Percentiles rank a stretch among this genome's conserved stretches.
Conservation (phyloP, 495 filamentous ascomycete genomes). For the Astrothelium subdiscretum region DNA sequence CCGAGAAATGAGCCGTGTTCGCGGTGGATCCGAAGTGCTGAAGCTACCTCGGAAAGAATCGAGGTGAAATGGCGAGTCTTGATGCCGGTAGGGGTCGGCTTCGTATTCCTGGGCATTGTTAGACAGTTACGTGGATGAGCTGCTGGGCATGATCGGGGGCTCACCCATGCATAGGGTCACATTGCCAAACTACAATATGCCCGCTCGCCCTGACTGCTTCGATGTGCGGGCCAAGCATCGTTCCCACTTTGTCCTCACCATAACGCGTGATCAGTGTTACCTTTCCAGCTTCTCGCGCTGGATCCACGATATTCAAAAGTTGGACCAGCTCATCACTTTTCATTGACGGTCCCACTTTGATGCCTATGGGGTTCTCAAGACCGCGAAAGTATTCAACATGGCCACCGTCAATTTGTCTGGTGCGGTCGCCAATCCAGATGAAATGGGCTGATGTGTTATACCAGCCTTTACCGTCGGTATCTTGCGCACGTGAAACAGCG, state of each 20-base stretch:
- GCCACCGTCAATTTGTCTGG: slow-evolving; percentile 78
- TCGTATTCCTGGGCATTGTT: slow-evolving; percentile 42
- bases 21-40: slow-evolving; percentile 72
- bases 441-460: slow-evolving; percentile 85
- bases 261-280: slow-evolving; percentile 94
- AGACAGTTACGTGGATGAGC: neutral
- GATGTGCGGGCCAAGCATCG: slow-evolving; percentile 71
- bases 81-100: slow-evolving; percentile 55
- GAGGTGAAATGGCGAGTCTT: slow-evolving; percentile 83
- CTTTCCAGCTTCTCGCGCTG: slow-evolving; percentile 68
- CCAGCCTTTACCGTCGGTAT: slow-evolving; percentile 50
- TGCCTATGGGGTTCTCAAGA: slow-evolving; percentile 86
- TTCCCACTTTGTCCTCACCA: slow-evolving; percentile 59
- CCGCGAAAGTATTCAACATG: slow-evolving; percentile 97
- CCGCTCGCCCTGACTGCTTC: slow-evolving; percentile 65
- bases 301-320: slow-evolving; percentile 78
- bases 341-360: slow-evolving; percentile 90
- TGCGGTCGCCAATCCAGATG: slow-evolving; percentile 96
- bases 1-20: slow-evolving; percentile 74
- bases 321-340: slow-evolving; percentile 55
- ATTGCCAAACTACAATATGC: slow-evolving; percentile 87
- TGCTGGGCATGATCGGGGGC: neutral
- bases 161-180: slow-evolving; percentile 94
- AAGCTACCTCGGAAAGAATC: slow-evolving; percentile 73
- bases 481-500: neutral